These are phyloP conservation scores for Mycosphaerelloides madeirae DNA, from an alignment of 2,329 filamentous ascomycete genomes.

Conservation along the genomic window DNA sequence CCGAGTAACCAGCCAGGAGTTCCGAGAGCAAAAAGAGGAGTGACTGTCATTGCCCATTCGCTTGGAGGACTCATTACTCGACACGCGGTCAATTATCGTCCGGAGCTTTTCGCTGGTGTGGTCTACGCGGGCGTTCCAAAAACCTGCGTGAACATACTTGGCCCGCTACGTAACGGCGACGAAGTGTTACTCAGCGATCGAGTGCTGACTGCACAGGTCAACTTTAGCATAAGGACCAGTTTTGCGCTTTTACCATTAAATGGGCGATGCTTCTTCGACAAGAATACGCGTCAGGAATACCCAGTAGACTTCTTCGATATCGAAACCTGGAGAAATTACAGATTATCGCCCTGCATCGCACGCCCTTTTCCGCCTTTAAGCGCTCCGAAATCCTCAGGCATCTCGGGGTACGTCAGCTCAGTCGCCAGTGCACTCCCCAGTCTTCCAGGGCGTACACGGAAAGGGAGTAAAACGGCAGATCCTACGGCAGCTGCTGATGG, in stretches of 20 bases:
- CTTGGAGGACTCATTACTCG: constrained; percentile 83
- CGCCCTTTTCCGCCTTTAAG: constrained; percentile 57
- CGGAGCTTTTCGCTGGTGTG: constrained; percentile 80
- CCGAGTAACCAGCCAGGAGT: constrained; percentile 64
- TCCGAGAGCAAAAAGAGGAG: constrained; percentile 57
- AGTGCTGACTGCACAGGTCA: constrained; percentile 85
- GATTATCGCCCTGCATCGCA: constrained; percentile 72
- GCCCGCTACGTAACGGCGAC: constrained; percentile 86
- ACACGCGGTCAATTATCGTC: constrained; percentile 78
- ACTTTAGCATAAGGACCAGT: constrained; percentile 83
- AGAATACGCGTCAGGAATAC: constrained; percentile 72
- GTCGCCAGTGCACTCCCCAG: constrained; percentile 44
- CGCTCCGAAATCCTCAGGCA: constrained; percentile 32
- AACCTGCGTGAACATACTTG: constrained; percentile 84
- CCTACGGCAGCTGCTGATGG: constrained; percentile 12
- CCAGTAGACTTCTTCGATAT: constrained; percentile 78
- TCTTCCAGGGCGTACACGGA: constrained; percentile 24
- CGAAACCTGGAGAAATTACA: constrained; percentile 72
- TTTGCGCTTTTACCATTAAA: constrained; percentile 82
- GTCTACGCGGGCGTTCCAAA: constrained; percentile 81
- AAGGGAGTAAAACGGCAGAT: constrained; percentile 20
- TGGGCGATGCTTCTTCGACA: constrained; percentile 82
- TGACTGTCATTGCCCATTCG: constrained; percentile 78
- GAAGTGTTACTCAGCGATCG: constrained; percentile 84
- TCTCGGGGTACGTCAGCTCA: constrained; percentile 43